Conservation (phyloP, 192 early-diverging fungal genomes). For the Mortierella claussenii region DNA sequence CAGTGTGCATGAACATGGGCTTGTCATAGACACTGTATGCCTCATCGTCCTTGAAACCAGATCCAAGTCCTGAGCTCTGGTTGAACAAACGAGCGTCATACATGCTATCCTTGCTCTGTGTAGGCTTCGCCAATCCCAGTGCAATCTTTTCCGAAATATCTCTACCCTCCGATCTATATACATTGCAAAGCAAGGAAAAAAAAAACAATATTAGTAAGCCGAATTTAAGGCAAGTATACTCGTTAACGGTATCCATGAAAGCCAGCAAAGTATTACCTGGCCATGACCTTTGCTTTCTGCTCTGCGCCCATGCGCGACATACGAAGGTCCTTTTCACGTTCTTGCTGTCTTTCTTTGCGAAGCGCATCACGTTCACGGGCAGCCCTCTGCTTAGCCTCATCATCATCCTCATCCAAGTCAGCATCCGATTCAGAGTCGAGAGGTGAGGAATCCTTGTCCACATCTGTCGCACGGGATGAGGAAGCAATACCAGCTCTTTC, state of each 20-base stretch:
- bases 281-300: slow-evolving; percentile 81
- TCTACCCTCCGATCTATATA: slow-evolving; percentile 74
- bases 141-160: slow-evolving; percentile 99
- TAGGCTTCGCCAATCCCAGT: slow-evolving; percentile 93
- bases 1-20: slow-evolving; percentile 82
- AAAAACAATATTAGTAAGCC: slow-evolving; percentile 13
- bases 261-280: slow-evolving; percentile 57
- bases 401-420: slow-evolving; percentile 66
- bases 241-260: background rate
- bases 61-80: slow-evolving; percentile 84
- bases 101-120: slow-evolving; percentile 88
- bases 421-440: slow-evolving; percentile 51
- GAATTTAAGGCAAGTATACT: background rate
- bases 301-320: slow-evolving; percentile 91
- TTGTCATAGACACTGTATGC: slow-evolving; percentile 96
- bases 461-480: slow-evolving; percentile 2
- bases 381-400: slow-evolving; percentile 54
- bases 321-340: slow-evolving; percentile 88
- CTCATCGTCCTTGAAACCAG: slow-evolving; percentile 93
- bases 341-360: slow-evolving; percentile 82
- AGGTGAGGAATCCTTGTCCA: slow-evolving; percentile 9
- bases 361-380: slow-evolving; percentile 87
- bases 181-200: background rate
- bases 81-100: slow-evolving; percentile 97
- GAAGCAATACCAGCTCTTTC: slow-evolving; percentile 64